Percentiles rank a stretch among this genome's conserved stretches.
Evolutionary conservation across 176 grass and related monocot species (phyloP).

Genomic region (Luzula sylvatica): DNA sequence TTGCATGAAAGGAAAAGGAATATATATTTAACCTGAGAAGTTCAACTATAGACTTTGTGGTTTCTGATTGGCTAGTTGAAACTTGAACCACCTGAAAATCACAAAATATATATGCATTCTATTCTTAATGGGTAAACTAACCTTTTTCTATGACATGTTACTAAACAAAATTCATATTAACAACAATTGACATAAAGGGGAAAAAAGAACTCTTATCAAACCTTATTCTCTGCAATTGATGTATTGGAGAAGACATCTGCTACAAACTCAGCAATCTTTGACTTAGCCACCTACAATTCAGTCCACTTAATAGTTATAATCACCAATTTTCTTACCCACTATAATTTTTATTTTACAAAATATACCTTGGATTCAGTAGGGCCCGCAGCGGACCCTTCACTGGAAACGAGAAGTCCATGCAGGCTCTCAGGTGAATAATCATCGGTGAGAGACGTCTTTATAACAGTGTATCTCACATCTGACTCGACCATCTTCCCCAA

Average conservation of each 20-base stretch:
- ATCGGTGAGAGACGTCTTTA: constrained; percentile 61
- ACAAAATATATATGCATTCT: neutral
- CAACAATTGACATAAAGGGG: neutral
- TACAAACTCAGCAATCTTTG: constrained; percentile 71
- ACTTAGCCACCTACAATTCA: constrained; percentile 54
- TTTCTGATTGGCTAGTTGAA: constrained; percentile 51
- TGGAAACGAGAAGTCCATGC: constrained; percentile 43
- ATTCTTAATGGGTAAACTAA: too few species aligned
- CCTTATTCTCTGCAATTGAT: constrained; percentile 78
- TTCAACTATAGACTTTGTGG: constrained; percentile 48
- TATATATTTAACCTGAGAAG: constrained; percentile 40
- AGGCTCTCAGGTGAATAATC: constrained; percentile 65
- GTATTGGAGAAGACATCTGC: constrained; percentile 78
- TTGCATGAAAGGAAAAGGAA: constrained; percentile 1
- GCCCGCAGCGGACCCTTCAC: constrained; percentile 23
- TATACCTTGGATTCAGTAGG: constrained; percentile 35
- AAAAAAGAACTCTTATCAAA: constrained; percentile 12
- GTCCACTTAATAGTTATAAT: neutral
- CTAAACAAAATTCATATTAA: too few species aligned
- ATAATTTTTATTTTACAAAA: constrained; percentile 4
- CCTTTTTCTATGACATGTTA: too few species aligned
- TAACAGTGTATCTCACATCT: constrained; percentile 68
- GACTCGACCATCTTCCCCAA: constrained; percentile 64
- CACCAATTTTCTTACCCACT: neutral
- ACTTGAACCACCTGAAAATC: constrained; percentile 76